Conservation (phyloP, 1,284 basidiomycete species). For the Leccinum huronense region DNA sequence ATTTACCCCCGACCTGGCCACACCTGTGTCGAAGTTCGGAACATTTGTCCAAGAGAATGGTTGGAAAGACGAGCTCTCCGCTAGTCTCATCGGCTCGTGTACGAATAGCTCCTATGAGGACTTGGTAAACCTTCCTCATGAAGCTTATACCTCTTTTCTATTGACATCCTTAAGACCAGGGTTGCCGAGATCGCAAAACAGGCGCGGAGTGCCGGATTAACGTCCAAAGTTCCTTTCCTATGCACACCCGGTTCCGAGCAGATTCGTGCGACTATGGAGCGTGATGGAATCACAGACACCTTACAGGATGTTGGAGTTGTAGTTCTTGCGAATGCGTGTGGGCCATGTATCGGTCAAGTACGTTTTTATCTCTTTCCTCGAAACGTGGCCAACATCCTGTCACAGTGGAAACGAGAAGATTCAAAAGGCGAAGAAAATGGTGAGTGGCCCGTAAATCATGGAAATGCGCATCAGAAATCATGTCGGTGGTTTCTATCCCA, state of each 20-base stretch:
- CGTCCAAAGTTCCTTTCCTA: conserved; percentile 88
- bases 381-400: conserved; percentile 8
- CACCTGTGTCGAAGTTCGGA: conserved; percentile 91
- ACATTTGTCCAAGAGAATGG: conserved; percentile 78
- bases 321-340: conserved; percentile 97
- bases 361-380: conserved; percentile 18
- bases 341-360: conserved; percentile 97
- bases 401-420: conserved; percentile 90
- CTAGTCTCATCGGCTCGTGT: conserved; percentile 94
- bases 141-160: not conserved
- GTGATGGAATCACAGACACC: conserved; percentile 82
- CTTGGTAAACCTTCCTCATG: conserved; percentile 55
- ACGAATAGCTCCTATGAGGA: conserved; percentile 98
- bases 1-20: conserved; percentile 96
- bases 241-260: conserved; percentile 98
- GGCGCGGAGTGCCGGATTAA: conserved; percentile 81
- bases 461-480: conserved; percentile 10
- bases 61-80: conserved; percentile 91
- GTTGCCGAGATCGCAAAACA: conserved; percentile 92
- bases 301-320: conserved; percentile 86
- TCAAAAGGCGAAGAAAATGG: conserved; percentile 91
- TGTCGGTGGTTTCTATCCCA: conserved; percentile 31
- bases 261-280: conserved; percentile 96
- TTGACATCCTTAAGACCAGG: conserved; percentile 41
- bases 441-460: conserved; percentile 35